Evolutionary conservation across 495 filamentous ascomycete genomes (phyloP).

Genomic region (Hypoxylon lenormandii): DNA sequence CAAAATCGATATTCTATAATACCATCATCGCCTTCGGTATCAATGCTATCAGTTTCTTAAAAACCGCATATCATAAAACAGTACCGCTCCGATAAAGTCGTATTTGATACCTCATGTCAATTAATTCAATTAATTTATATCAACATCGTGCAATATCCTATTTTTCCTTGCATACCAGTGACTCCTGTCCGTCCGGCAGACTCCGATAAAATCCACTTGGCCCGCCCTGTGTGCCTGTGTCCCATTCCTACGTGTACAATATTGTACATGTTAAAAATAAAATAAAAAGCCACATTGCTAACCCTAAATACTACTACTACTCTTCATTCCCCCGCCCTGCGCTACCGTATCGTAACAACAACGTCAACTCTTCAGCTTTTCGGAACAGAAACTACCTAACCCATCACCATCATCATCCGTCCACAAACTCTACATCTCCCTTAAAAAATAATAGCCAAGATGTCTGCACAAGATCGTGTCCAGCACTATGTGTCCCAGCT

Average conservation of each 20-base stretch:
- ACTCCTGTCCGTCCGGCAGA: conserved; percentile 33
- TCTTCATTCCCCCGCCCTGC: conserved; percentile 45
- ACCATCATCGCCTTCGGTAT: conserved; percentile 1
- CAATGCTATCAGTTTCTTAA: too few relatives aligned
- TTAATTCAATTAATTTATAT: too few relatives aligned
- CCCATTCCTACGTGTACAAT: conserved; percentile 45
- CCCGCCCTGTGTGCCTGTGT: conserved; percentile 14
- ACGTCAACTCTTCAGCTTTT: conserved; percentile 25
- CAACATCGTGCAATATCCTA: conserved; percentile 11
- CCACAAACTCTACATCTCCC: conserved; percentile 2
- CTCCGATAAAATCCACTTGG: conserved; percentile 43
- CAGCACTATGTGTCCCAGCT: conserved; percentile 89
- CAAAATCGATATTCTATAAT: conserved; percentile 26
- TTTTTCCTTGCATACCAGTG: conserved; percentile 21
- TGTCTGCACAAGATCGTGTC: conserved; percentile 88
- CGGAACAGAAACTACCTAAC: conserved; percentile 3
- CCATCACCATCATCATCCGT: conserved; percentile 3
- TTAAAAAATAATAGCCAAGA: conserved; percentile 49
- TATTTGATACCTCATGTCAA: too few relatives aligned
- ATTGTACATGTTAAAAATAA: conserved; percentile 43
- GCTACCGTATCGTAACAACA: conserved; percentile 35
- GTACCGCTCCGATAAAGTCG: too few relatives aligned
- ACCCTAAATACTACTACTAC: conserved; percentile 49
- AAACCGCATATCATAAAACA: too few relatives aligned
- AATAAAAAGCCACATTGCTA: conserved; percentile 52